Base-by-base conservation (phyloP, 345 rosid species). In the Luvunga scandens region DNA sequence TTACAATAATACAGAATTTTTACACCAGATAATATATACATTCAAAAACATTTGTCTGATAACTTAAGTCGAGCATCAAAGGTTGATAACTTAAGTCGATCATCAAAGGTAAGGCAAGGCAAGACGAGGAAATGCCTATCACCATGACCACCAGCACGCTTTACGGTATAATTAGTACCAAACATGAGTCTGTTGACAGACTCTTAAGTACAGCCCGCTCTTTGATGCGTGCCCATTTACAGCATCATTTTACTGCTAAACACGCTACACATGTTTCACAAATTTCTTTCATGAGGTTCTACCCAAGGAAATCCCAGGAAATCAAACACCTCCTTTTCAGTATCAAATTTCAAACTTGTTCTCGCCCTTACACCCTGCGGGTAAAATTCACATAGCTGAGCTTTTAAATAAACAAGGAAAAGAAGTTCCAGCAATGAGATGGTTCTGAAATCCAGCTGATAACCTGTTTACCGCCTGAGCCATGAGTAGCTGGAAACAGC, bases 291-390 rank as follows among this genome's bases (percentile, higher is more conserved):
- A 62, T 85, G 86, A 28, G 97, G 97, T 67, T 96, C 95, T 31
- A 90, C 85, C 92, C 94, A 90, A 31, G 97, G 94, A 79, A 92
- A 92, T 22, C 92, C 95, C 74, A 96, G 88, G 89, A 91, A 92
- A 66, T 91, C 92, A 64, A 94, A 92, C 66, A 92, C 99, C 85
- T 92, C 91, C 67, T 86, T 90, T 75, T 94, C 98, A 0, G 90
- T 89, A 12, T 83, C 65, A 33, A 96, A 75, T 77, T 88, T 89
- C 82, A 94, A 73, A 73, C 97, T 92, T 42, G 89, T 66, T 1
- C 81, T 89, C 18, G 87, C 97, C 83, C 72, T 92, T 50, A 83
- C 83, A 77, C 96, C 94, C 97, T 96, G 88, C 76, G 72, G 72
- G 82, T 19, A 50, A 5, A 82, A 83, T 33, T 64, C 65, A 63